Evolutionary conservation across 2,329 filamentous ascomycete genomes (phyloP).

Genomic region (Microsporum canis): DNA sequence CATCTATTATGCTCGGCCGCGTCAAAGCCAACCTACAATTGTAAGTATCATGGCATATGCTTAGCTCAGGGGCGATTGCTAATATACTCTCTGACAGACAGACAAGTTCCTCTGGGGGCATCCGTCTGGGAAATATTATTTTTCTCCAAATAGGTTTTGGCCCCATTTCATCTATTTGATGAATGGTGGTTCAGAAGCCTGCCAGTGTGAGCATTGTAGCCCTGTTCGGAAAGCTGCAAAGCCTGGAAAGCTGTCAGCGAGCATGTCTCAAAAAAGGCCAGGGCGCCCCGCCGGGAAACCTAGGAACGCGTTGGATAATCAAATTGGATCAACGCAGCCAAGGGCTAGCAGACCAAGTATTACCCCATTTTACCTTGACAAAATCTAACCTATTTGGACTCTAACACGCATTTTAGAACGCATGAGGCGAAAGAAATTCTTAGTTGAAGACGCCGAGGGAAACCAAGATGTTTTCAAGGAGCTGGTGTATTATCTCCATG

Average conservation of each 20-base stretch:
- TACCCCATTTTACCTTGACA: not conserved
- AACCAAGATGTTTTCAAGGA: slow-evolving; percentile 44
- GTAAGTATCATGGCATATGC: slow-evolving; percentile 19
- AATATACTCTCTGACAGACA: slow-evolving; percentile 23
- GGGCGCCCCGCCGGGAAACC: not conserved
- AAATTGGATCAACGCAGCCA: not conserved
- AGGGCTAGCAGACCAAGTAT: not conserved
- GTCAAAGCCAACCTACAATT: slow-evolving; percentile 27
- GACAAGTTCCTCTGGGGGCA: slow-evolving; percentile 51
- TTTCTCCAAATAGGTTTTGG: slow-evolving; percentile 45
- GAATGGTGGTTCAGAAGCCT: slow-evolving; percentile 36
- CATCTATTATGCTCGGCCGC: slow-evolving; percentile 39
- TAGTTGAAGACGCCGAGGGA: slow-evolving; percentile 39
- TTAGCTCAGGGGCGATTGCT: not conserved
- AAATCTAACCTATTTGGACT: not conserved
- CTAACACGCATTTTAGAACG: not conserved
- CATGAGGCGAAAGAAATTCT: slow-evolving; percentile 5
- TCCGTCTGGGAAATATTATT: slow-evolving; percentile 39
- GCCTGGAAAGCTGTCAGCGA: not conserved
- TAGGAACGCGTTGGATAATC: not conserved
- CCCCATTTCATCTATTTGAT: slow-evolving; percentile 49
- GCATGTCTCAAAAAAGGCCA: not conserved
- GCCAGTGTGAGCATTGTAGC: slow-evolving; percentile 41
- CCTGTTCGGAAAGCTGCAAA: not conserved
- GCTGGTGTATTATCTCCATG: slow-evolving; percentile 39